These are phyloP conservation scores for Hammondia hammondi DNA, from an alignment of 169 alveolate genomes.

Conservation along the genomic window DNA sequence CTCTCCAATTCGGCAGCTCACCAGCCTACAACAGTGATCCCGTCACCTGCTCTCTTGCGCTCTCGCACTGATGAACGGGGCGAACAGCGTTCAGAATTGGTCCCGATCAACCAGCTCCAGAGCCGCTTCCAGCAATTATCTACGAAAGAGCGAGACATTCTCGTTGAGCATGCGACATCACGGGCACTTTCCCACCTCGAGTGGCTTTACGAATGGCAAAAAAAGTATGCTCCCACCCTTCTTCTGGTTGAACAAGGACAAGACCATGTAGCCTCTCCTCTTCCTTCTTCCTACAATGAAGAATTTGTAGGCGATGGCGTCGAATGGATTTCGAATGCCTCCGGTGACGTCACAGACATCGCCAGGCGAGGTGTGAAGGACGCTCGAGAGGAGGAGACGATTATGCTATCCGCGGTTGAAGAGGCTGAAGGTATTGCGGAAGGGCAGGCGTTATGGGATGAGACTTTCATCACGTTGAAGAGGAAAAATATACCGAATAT, in stretches of 20 bases:
- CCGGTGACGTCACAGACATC: background rate
- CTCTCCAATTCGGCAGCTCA: no score
- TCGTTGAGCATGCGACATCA: background rate
- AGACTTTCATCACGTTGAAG: background rate
- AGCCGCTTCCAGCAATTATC: background rate
- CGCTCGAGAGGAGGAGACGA: background rate
- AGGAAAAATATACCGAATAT: conserved; percentile 56
- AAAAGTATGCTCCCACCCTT: background rate
- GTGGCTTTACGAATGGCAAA: conserved; percentile 40
- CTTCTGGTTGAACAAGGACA: background rate
- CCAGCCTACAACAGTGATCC: no score
- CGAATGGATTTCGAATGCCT: background rate
- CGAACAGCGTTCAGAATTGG: no score
- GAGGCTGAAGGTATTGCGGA: background rate
- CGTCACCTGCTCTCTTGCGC: no score
- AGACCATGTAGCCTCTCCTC: background rate
- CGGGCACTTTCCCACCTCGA: conserved; percentile 8
- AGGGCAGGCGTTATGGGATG: conserved; percentile 20
- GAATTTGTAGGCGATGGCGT: background rate
- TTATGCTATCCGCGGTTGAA: background rate
- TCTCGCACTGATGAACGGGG: no score
- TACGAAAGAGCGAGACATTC: background rate
- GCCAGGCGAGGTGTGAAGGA: background rate
- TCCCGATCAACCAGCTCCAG: background rate
- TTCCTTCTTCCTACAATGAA: background rate